These are phyloP conservation scores for Termitomyces sp. DNA, from an alignment of 768 basidiomycete species.

Conservation along the genomic window DNA sequence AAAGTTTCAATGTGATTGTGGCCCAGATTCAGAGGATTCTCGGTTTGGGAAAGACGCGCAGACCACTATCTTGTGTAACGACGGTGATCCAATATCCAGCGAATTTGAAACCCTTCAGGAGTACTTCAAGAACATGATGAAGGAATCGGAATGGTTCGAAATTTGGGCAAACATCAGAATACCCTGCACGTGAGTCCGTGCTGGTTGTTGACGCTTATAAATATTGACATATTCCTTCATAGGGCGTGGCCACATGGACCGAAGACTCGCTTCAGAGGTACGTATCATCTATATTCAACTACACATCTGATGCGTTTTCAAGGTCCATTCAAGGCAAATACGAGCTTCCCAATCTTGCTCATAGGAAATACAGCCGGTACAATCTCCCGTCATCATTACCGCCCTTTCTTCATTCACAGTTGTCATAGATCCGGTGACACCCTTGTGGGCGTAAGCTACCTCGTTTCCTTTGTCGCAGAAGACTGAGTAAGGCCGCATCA, in stretches of 20 bases:
- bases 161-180: conserved; percentile 27
- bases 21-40: conserved; percentile 4
- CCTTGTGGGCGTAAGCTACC: conserved; percentile 22
- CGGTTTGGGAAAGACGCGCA: conserved; percentile 17
- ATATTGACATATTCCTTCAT: not conserved
- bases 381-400: not conserved
- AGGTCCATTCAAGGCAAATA: conserved; percentile 28
- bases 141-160: conserved; percentile 28
- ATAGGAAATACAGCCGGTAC: conserved; percentile 23
- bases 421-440: conserved; percentile 23
- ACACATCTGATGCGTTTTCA: not conserved
- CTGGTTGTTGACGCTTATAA: not conserved
- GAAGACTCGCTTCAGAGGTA: conserved; percentile 23
- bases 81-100: conserved; percentile 29
- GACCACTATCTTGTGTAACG: conserved; percentile 30
- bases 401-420: not conserved
- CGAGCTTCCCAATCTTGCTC: conserved; percentile 29
- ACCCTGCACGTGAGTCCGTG: conserved; percentile 28
- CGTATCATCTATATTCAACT: not conserved
- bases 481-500: not conserved
- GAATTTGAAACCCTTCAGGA: conserved; percentile 25
- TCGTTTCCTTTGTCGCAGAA: not conserved
- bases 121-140: conserved; percentile 24
- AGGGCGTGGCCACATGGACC: conserved; percentile 24
- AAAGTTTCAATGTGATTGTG: conserved; percentile 30